A percentile compares a stretch with the other conserved stretches of the same genome.
phyloP scores from a whole-genome alignment of 2,329 filamentous ascomycete species.

The Neofusicoccum sp. region DNA sequence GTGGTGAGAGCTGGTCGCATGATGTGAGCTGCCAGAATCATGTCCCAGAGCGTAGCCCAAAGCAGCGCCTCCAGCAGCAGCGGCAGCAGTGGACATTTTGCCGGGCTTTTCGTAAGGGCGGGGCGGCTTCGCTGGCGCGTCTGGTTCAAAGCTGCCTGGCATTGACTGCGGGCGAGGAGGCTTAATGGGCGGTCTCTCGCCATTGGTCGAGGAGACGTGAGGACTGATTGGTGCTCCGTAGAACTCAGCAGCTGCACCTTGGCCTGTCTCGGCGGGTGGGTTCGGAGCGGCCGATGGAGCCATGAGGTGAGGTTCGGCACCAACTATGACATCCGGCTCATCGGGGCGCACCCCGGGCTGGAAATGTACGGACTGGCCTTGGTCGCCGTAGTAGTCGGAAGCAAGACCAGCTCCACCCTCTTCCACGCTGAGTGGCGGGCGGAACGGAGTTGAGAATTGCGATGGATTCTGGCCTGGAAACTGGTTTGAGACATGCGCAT shows the following conservation, averaged over 20 bases:
- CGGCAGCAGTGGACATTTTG: constrained; percentile 40
- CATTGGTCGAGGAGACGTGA: constrained; percentile 19
- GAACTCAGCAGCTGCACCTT: constrained; percentile 62
- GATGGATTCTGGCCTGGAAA: constrained; percentile 61
- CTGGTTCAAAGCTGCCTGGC: constrained; percentile 40
- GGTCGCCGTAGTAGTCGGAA: constrained; percentile 65
- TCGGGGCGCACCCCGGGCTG: constrained; percentile 63
- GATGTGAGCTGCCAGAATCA: constrained; percentile 25
- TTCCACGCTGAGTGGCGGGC: constrained; percentile 39
- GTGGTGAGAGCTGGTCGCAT: constrained; percentile 13
- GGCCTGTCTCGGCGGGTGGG: constrained; percentile 62
- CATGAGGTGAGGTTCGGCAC: constrained; percentile 59
- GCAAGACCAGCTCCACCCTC: constrained; percentile 54
- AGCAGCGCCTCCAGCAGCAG: constrained; percentile 44
- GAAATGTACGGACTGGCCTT: constrained; percentile 60
- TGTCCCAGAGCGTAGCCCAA: constrained; percentile 45
- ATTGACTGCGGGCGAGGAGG: constrained; percentile 37
- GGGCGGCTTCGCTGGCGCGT: constrained; percentile 38
- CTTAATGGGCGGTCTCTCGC: constrained; percentile 31
- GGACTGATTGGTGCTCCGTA: constrained; percentile 35
- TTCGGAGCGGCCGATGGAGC: constrained; percentile 53
- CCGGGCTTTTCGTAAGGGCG: constrained; percentile 29
- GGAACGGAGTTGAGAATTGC: constrained; percentile 49
- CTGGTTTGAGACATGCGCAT: constrained; percentile 55
- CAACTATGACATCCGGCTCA: constrained; percentile 56